A percentile compares a stretch with the other conserved stretches of the same genome.
phyloP scores from a whole-genome alignment of 768 basidiomycete species.

The Dentipellis sp. region DNA sequence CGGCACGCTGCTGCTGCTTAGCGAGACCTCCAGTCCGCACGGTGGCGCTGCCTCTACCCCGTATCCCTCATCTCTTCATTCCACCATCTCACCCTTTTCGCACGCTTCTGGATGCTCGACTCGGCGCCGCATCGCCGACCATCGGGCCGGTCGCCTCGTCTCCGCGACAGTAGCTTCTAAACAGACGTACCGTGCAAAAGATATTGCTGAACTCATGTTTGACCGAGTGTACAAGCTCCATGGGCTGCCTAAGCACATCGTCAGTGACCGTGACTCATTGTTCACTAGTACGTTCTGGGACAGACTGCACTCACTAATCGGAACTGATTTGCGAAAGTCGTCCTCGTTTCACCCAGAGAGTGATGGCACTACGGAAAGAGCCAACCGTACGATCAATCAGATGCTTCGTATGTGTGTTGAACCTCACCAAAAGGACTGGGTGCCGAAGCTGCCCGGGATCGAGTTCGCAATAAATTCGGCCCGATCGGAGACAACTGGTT shows the following conservation, averaged over 20 bases:
- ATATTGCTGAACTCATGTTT: conserved; percentile 29
- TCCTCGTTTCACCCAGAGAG: conserved; percentile 35
- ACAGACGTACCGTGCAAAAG: conserved; percentile 21
- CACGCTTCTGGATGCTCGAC: too few species aligned
- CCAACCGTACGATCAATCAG: conserved; percentile 24
- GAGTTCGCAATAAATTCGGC: conserved; percentile 18
- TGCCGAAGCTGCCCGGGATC: conserved; percentile 19
- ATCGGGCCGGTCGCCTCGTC: too few species aligned
- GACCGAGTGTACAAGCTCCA: conserved; percentile 27
- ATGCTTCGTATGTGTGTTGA: conserved; percentile 21
- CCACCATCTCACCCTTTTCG: conserved; percentile 15
- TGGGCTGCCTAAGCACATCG: conserved; percentile 28
- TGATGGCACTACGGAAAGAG: conserved; percentile 29
- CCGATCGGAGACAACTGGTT: conserved; percentile 24
- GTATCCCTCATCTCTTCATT: too few species aligned
- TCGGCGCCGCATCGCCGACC: too few species aligned
- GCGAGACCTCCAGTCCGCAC: too few species aligned
- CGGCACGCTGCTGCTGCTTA: too few species aligned
- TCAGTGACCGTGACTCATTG: conserved; percentile 31
- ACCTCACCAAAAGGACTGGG: conserved; percentile 26
- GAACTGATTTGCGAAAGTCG: conserved; percentile 25
- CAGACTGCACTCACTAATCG: conserved; percentile 22
- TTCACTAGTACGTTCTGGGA: conserved; percentile 38
- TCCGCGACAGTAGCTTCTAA: conserved; percentile 21
- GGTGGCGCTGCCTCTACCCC: too few species aligned